Evolutionary conservation across 2,329 filamentous ascomycete species (phyloP), one percentile per base, ranked within the genome.

Genomic region (Apiospora pterosperma): DNA sequence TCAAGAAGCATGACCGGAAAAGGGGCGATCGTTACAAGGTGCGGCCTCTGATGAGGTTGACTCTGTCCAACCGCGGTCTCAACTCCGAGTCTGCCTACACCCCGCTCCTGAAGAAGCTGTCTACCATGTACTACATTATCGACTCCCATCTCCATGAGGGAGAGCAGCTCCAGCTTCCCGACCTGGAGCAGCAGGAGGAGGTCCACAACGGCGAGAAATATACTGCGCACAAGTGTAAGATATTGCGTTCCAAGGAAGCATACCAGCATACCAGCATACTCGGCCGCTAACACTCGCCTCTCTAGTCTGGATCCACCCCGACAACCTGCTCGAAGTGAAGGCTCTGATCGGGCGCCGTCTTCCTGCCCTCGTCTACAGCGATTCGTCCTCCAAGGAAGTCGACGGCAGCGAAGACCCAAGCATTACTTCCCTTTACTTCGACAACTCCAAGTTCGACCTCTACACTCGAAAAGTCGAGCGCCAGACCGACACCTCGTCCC

Each of bases 1-100:
- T 93, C 64, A 99, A 99, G 88, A 99, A 99, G 81, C 96, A 99
- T 79, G 96, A 99, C 79, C 92, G 96, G 70, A 96, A 95, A 81
- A 87, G 95, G 69, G 94, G 94, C 64, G 85, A 89, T 69, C 86
- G 89, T 62, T 98, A 98, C 82, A 92, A 90, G 76, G 91, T 98
- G 70, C 89, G 93, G 28, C 94, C 96, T 34, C 89, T 98, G 82
- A 89, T 98, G 79, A 92, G 97, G 80, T 90, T 97, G 72, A 91
- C 92, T 72, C 81, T 99, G 72, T 88, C 92, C n/a, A 88, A 93
- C 69, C 85, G 94, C 67, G 93, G 95, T 14, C 97, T 99, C 84
- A 97, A 98, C 80, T 95, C 92, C 65, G 96, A 98, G 77, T 80
- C 84, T 69, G 92, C 92, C 71, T 97, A 97, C 79, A 91, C 92